phyloP scores from a whole-genome alignment of 2,329 filamentous ascomycete species.

The Clonostachys rosea region DNA sequence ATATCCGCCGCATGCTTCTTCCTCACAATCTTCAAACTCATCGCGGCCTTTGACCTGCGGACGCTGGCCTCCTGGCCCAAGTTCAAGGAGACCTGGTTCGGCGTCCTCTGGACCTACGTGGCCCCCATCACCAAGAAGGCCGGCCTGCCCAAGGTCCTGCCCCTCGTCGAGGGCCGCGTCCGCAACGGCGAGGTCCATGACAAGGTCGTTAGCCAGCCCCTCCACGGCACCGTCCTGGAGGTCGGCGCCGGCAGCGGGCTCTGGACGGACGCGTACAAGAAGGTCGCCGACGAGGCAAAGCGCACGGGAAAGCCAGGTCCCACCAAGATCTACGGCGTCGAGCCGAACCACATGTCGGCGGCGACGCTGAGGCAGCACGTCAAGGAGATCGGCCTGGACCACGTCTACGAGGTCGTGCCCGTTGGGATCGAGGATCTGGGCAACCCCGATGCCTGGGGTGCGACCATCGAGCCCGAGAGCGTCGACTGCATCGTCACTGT shows the following conservation, averaged over 20 bases:
- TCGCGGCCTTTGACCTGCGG: slow-evolving; percentile 22
- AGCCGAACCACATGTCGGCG: slow-evolving; percentile 56
- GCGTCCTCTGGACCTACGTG: slow-evolving; percentile 51
- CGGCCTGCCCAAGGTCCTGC: slow-evolving; percentile 38
- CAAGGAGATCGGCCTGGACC: slow-evolving; percentile 44
- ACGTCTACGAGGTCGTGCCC: slow-evolving; percentile 56
- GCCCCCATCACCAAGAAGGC: slow-evolving; percentile 44
- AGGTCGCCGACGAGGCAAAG: slow-evolving; percentile 8
- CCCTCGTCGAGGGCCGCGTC: slow-evolving; percentile 48
- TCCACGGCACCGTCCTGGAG: slow-evolving; percentile 53
- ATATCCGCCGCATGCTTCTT: slow-evolving; percentile 44
- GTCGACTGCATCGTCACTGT: slow-evolving; percentile 57
- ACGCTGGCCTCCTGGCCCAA: slow-evolving; percentile 33
- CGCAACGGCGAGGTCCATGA: slow-evolving; percentile 25
- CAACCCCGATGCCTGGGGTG: slow-evolving; percentile 10
- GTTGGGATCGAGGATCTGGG: slow-evolving; percentile 56
- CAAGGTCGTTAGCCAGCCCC: slow-evolving; percentile 23
- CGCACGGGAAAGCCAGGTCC: slow-evolving; percentile 10
- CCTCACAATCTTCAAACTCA: slow-evolving; percentile 37
- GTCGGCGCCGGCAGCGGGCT: slow-evolving; percentile 58
- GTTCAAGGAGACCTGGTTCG: slow-evolving; percentile 52
- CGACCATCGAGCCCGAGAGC: slow-evolving; percentile 38
- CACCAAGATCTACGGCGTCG: slow-evolving; percentile 52
- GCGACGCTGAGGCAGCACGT: slow-evolving; percentile 38
- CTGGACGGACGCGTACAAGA: slow-evolving; percentile 51